A percentile compares a stretch with the other conserved stretches of the same genome.
These are phyloP conservation scores for Cyamopsis tetragonoloba DNA, from an alignment of 306 rosid genomes.

Conservation along the genomic window DNA sequence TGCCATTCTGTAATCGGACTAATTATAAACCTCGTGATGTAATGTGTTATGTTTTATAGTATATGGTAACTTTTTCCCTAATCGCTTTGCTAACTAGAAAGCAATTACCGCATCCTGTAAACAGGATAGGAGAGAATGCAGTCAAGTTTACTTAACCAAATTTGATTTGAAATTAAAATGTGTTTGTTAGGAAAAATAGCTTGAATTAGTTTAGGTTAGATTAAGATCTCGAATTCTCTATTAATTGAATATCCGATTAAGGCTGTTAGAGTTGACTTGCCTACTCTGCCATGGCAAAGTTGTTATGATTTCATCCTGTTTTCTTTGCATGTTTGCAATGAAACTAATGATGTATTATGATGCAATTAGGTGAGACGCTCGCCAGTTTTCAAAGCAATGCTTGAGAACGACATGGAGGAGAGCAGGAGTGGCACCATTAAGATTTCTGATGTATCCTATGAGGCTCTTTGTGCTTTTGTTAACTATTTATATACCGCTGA, in stretches of 20 bases:
- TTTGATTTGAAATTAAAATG: neutral
- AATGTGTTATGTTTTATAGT: too few species aligned
- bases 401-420: constrained; percentile 83
- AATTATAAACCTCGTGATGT: too few species aligned
- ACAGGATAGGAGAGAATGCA: neutral
- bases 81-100: too few species aligned
- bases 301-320: neutral
- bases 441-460: constrained; percentile 62
- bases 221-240: too few species aligned
- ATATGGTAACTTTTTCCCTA: too few species aligned
- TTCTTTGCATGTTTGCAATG: neutral
- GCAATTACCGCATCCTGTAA: neutral
- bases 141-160: neutral
- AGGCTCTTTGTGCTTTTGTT: constrained; percentile 73
- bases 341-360: constrained; percentile 9
- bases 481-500: constrained; percentile 76
- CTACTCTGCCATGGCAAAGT: neutral
- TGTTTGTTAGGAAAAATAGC: too few species aligned
- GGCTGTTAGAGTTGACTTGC: too few species aligned
- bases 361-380: constrained; percentile 62
- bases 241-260: too few species aligned
- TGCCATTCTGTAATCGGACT: too few species aligned
- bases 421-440: constrained; percentile 76
- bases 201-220: too few species aligned
- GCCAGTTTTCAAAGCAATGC: constrained; percentile 83